These are phyloP conservation scores for Cronartium quercuum DNA, from an alignment of 1,284 basidiomycete species.

Conservation along the genomic window DNA sequence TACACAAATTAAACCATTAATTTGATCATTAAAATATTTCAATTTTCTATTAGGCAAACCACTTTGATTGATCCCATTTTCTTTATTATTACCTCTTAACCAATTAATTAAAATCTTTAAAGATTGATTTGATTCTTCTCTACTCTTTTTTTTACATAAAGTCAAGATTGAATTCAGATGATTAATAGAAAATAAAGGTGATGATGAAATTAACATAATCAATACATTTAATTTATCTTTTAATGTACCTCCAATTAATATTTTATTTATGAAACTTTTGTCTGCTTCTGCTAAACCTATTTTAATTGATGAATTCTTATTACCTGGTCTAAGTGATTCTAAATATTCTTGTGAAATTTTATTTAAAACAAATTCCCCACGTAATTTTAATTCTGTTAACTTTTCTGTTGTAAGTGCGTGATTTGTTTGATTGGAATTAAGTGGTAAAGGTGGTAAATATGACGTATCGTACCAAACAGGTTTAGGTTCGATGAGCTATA, in stretches of 20 bases:
- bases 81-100: slow-evolving; percentile 69
- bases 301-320: neutral
- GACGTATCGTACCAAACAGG: slow-evolving; percentile 25
- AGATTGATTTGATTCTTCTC: slow-evolving; percentile 85
- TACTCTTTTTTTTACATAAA: slow-evolving; percentile 68
- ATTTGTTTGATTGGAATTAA: neutral
- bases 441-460: slow-evolving; percentile 15
- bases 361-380: slow-evolving; percentile 5
- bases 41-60: slow-evolving; percentile 64
- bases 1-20: slow-evolving; percentile 53
- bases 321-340: neutral
- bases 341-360: slow-evolving; percentile 12
- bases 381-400: neutral
- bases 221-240: slow-evolving; percentile 89
- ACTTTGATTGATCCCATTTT: slow-evolving; percentile 53
- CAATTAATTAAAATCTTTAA: slow-evolving; percentile 88
- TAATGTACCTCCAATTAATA: slow-evolving; percentile 79
- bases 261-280: slow-evolving; percentile 70
- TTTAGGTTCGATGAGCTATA: slow-evolving; percentile 12
- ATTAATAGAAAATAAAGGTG: slow-evolving; percentile 72
- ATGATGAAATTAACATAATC: slow-evolving; percentile 81
- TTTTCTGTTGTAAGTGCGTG: neutral
- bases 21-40: slow-evolving; percentile 85
- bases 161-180: slow-evolving; percentile 65
- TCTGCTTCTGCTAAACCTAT: slow-evolving; percentile 57